These are phyloP conservation scores for Boletus albobrunnescens DNA, from an alignment of 1,284 basidiomycete species.

Conservation along the genomic window DNA sequence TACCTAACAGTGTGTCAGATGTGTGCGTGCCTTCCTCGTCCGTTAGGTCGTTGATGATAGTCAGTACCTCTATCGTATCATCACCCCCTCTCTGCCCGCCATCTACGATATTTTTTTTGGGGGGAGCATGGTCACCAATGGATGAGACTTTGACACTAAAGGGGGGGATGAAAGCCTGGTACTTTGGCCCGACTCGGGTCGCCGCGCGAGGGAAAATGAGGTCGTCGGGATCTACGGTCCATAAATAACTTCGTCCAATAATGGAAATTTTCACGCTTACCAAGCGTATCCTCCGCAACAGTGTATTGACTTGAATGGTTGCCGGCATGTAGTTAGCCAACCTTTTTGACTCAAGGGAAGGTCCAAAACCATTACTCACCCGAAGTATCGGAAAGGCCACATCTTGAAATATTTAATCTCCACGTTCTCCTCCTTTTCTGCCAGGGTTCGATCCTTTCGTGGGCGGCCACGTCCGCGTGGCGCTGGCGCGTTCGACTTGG, in stretches of 20 bases:
- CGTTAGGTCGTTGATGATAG: slow-evolving; percentile 57
- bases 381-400: slow-evolving; percentile 97
- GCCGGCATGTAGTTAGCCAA: slow-evolving; percentile 13
- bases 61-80: slow-evolving; percentile 67
- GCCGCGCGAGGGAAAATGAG: slow-evolving; percentile 90
- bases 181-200: slow-evolving; percentile 84
- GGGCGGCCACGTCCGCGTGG: slow-evolving; percentile 66
- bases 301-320: slow-evolving; percentile 69
- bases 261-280: slow-evolving; percentile 40
- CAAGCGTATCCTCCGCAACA: slow-evolving; percentile 85
- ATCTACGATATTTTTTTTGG: slow-evolving; percentile 6
- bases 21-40: slow-evolving; percentile 57
- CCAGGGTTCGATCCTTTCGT: slow-evolving; percentile 62
- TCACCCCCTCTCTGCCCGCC: slow-evolving; percentile 68
- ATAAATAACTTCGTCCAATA: slow-evolving; percentile 24
- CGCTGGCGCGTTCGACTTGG: slow-evolving; percentile 68
- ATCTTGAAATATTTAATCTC: slow-evolving; percentile 81
- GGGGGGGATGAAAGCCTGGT: slow-evolving; percentile 64
- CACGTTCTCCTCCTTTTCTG: slow-evolving; percentile 72
- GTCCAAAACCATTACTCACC: slow-evolving; percentile 49
- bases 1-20: slow-evolving; percentile 13
- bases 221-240: slow-evolving; percentile 78
- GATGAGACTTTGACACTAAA: slow-evolving; percentile 33
- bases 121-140: slow-evolving; percentile 21
- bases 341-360: not conserved